Evolutionary conservation across 768 basidiomycete species (phyloP).

Genomic region (Suillus paluster): DNA sequence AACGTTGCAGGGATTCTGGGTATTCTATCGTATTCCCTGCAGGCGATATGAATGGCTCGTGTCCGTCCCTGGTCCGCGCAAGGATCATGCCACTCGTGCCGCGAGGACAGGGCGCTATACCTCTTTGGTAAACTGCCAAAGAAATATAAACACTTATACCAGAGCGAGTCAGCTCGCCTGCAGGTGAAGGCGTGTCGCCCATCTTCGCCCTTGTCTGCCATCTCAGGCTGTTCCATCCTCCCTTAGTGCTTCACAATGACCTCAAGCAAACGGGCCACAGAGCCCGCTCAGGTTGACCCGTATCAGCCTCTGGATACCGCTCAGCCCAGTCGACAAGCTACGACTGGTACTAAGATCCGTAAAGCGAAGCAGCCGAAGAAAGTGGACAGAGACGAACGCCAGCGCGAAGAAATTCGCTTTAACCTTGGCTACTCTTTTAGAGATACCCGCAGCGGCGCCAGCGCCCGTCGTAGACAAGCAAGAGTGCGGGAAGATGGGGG

Average conservation of each 20-base stretch:
- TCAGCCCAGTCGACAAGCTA: conserved; percentile 56
- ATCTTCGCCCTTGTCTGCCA: conserved; percentile 43
- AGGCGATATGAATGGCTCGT: conserved; percentile 7
- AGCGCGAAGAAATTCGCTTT: conserved; percentile 48
- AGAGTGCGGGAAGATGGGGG: conserved; percentile 37
- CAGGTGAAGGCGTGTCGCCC: conserved; percentile 42
- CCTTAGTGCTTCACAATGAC: conserved; percentile 40
- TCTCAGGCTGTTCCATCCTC: conserved; percentile 32
- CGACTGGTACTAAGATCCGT: conserved; percentile 42
- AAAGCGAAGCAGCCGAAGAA: conserved; percentile 46
- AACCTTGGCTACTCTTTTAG: conserved; percentile 37
- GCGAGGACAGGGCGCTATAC: conserved; percentile 9
- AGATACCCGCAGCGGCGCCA: conserved; percentile 25
- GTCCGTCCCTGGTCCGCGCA: conserved; percentile 2
- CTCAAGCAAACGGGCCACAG: conserved; percentile 37
- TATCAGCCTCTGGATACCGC: conserved; percentile 61
- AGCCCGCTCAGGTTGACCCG: conserved; percentile 44
- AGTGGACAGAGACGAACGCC: conserved; percentile 45
- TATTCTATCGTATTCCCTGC: conserved; percentile 4
- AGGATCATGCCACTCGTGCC: neutral
- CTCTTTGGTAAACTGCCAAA: conserved; percentile 33
- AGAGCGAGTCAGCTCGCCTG: conserved; percentile 37
- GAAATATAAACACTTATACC: conserved; percentile 29
- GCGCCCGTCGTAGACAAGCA: conserved; percentile 28
- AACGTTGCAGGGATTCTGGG: conserved; percentile 5